Evolutionary conservation across 129 eudicot species (phyloP), one percentile per base, ranked within the genome.

Genomic region (Flaveria brownii): DNA sequence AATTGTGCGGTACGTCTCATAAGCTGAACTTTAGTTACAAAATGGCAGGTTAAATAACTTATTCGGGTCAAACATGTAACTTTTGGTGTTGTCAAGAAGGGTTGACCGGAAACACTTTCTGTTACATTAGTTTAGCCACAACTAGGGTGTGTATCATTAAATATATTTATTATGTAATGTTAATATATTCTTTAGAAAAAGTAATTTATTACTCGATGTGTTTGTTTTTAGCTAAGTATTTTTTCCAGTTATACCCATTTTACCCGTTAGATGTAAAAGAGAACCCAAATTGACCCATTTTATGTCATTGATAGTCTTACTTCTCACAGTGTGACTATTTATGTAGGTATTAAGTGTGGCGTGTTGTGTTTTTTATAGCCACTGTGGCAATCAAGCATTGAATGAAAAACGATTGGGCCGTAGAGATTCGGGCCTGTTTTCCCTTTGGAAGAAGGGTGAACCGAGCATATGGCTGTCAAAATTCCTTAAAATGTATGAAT

Each of bases 351-450:
- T 95, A 80, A 95, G 99, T 84, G 83, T 91, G 64, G 99, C 99
- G 1, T 95, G 99, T 77, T 95, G 97, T 83, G 96, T 95, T 33
- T 91, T 95, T 71, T 95, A 95, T 95, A 95, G 99, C 86, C 99
- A 95, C 73, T 91, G 99, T 91, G 99, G 99, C 81, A 95, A 95
- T 80, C 97, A 86, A 20, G 96, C 96, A 47, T 49, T 87, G 84
- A 95, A 85, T 72, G 97, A 89, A 42, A 94, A 86, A 74, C 81
- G 93, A 71, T 78, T 85, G 28, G 90, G 85, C 14, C 79, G 94
- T 61, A 86, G 77, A 75, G 82, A 78, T 78, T 95, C 96, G 2
- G 85, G 96, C 17, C 86, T 90, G 87, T 84, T 86, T 78, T 45
- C 90, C 0, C 77, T 95, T 66, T 91, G 86, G 96, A 95, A 95